Evolutionary conservation across 768 basidiomycete genomes (phyloP).

Genomic region (Xerocomus spinulosus): DNA sequence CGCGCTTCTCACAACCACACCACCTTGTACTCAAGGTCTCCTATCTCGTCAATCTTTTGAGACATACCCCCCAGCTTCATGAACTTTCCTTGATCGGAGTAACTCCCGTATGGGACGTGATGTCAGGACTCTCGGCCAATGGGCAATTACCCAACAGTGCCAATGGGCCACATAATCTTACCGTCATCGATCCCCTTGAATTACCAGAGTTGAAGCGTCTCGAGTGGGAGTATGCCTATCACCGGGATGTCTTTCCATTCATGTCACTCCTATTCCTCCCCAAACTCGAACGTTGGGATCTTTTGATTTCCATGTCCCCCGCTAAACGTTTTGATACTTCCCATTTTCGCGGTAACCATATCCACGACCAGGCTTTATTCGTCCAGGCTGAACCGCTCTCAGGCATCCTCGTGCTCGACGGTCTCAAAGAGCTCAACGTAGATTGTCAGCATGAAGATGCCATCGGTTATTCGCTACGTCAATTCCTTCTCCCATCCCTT

Average conservation of each 20-base stretch:
- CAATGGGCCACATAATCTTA: conserved; percentile 4
- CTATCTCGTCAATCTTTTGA: conserved; percentile 35
- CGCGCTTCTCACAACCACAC: conserved; percentile 15
- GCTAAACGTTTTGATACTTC: conserved; percentile 25
- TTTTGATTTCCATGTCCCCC: conserved; percentile 37
- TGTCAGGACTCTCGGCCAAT: conserved; percentile 9
- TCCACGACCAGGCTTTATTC: conserved; percentile 26
- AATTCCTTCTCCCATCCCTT: conserved; percentile 42
- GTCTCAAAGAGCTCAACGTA: conserved; percentile 41
- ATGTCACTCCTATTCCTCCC: conserved; percentile 40
- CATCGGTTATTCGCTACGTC: conserved; percentile 36
- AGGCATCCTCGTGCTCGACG: conserved; percentile 22
- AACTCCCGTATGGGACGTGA: conserved; percentile 37
- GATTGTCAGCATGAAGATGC: conserved; percentile 40
- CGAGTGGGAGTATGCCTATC: conserved; percentile 45
- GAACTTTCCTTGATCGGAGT: conserved; percentile 41
- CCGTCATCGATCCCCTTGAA: conserved; percentile 22
- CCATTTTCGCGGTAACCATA: conserved; percentile 30
- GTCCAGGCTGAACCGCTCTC: conserved; percentile 27
- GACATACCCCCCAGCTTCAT: conserved; percentile 37
- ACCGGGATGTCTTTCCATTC: conserved; percentile 40
- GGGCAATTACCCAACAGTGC: conserved; percentile 6
- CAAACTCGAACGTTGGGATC: conserved; percentile 40
- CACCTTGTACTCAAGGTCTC: conserved; percentile 39
- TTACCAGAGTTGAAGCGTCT: conserved; percentile 40